A percentile compares a stretch with the other conserved stretches of the same genome.
These are phyloP conservation scores for Hypoxylon lienhwacheense DNA, from an alignment of 495 filamentous ascomycete species.

Conservation along the genomic window DNA sequence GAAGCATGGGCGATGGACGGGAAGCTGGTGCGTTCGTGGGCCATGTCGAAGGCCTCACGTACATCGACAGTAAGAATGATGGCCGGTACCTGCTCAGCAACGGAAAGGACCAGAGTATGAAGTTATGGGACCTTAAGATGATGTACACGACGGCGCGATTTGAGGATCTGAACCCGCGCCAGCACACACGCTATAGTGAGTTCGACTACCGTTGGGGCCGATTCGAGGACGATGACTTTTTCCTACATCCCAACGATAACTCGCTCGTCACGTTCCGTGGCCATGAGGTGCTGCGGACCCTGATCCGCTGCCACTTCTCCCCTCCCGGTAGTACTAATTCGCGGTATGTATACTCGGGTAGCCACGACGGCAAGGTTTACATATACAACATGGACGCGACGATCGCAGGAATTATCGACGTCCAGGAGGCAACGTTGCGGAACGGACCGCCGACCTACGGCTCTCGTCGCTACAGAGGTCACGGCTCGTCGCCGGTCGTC, in stretches of 20 bases:
- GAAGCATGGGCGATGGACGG: conserved; percentile 82
- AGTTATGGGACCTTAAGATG: conserved; percentile 90
- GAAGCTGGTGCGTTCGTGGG: conserved; percentile 92
- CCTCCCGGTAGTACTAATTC: conserved; percentile 86
- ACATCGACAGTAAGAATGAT: conserved; percentile 95
- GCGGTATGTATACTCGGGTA: conserved; percentile 90
- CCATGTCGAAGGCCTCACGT: conserved; percentile 92
- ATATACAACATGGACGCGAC: conserved; percentile 96
- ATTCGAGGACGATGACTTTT: conserved; percentile 69
- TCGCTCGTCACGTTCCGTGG: conserved; percentile 91
- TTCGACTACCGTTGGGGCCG: conserved; percentile 86
- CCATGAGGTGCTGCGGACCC: conserved; percentile 80
- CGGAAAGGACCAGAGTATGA: conserved; percentile 95
- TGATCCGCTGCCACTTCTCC: conserved; percentile 96
- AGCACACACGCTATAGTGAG: conserved; percentile 58
- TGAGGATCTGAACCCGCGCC: conserved; percentile 48
- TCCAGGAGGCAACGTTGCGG: conserved; percentile 61
- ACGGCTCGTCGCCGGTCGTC: conserved; percentile 75
- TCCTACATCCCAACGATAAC: conserved; percentile 81
- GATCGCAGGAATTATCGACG: conserved; percentile 76
- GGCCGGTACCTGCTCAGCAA: conserved; percentile 93
- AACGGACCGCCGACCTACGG: conserved; percentile 9
- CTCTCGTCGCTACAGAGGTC: conserved; percentile 31
- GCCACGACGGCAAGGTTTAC: conserved; percentile 82
- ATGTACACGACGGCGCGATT: conserved; percentile 73